Base-by-base conservation (phyloP, 352 stramenopile genomes). In the Pythium dissotocum region DNA sequence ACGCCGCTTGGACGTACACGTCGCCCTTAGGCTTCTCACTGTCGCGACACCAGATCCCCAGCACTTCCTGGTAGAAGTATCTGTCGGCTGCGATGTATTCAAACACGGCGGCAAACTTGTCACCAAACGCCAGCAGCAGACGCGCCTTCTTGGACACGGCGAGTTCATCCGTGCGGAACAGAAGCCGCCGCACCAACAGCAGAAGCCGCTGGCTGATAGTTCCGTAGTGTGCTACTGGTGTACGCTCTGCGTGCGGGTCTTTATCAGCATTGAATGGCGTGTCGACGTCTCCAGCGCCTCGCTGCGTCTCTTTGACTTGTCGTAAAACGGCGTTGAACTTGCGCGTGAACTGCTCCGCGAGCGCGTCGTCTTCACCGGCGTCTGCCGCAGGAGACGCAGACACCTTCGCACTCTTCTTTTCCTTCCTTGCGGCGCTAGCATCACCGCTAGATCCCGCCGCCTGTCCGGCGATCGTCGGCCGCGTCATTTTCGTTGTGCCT, bases 331-430 rank as follows among this genome's bases (percentile, higher is more conserved):
- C 60, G 9, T 63, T 35, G 52, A 91, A 73, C 38, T 91, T 80
- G 36, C 83, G 81, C 40, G 71, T 67, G 66, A 88, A 86, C 30
- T 88, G 81, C 13, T 85, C 74, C 51, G 77, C 58, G 6, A 91
- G 64, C 30, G 77, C 73, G 48, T 56, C 42, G 3, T 63, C 62
- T 32, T 78, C 69, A 14, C 51, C 58, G 12, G 26, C 38, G 32
- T 61, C 58, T 28, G 56, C 59, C 9, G 12, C 53, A 30, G 49
- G 30, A 12, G 30, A 26, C 13, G 32, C 24, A 35, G 14, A 13
- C 8, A 6, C 30, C 14, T 56, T 35, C 6, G 18, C 36, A 18
- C 24, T 30, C 12, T 48, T 40, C 38, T 21, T 36, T 0, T n/a
- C 33, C 21, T n/a, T 67, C 24, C 24, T 28, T 56, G 56, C 18